A percentile compares a stretch with the other conserved stretches of the same genome.
Evolutionary conservation across 495 filamentous ascomycete genomes (phyloP).

Genomic region (Penicilliopsis zonata): DNA sequence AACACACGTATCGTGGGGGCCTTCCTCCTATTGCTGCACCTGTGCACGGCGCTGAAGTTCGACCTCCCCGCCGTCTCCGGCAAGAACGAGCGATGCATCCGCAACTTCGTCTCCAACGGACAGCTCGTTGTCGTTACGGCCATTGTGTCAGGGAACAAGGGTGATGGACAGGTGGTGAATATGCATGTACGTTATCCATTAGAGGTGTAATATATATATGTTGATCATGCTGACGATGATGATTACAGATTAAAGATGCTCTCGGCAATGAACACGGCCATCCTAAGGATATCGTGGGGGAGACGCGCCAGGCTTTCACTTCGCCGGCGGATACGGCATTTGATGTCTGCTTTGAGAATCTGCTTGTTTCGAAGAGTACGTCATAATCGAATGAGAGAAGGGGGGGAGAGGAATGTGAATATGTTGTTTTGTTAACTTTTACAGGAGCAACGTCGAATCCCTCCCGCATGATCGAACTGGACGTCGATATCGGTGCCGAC

Average conservation of each 20-base stretch:
- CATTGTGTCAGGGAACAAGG: slow-evolving; percentile 69
- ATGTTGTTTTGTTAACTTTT: not conserved
- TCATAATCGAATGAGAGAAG: slow-evolving; percentile 2
- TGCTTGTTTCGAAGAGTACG: slow-evolving; percentile 51
- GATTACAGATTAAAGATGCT: slow-evolving; percentile 80
- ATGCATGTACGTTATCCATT: slow-evolving; percentile 68
- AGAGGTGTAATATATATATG: too few relatives aligned
- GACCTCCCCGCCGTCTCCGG: slow-evolving; percentile 65
- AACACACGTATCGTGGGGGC: slow-evolving; percentile 23
- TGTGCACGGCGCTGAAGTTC: slow-evolving; percentile 78
- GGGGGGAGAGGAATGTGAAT: not conserved
- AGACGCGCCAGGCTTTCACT: slow-evolving; percentile 88
- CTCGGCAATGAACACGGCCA: slow-evolving; percentile 90
- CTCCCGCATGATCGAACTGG: slow-evolving; percentile 75
- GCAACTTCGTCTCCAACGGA: slow-evolving; percentile 89
- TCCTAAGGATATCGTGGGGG: slow-evolving; percentile 82
- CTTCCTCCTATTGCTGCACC: slow-evolving; percentile 38
- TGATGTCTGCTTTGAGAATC: slow-evolving; percentile 95
- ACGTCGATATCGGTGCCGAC: slow-evolving; percentile 97
- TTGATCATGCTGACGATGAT: slow-evolving; percentile 3
- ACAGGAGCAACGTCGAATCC: slow-evolving; percentile 40
- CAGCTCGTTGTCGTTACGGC: slow-evolving; percentile 98
- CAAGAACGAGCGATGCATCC: slow-evolving; percentile 75
- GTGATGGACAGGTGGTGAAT: slow-evolving; percentile 87
- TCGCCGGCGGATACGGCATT: slow-evolving; percentile 90